These are phyloP conservation scores for Curvularia verruculosa DNA, from an alignment of 2,329 filamentous ascomycete species.

Conservation along the genomic window DNA sequence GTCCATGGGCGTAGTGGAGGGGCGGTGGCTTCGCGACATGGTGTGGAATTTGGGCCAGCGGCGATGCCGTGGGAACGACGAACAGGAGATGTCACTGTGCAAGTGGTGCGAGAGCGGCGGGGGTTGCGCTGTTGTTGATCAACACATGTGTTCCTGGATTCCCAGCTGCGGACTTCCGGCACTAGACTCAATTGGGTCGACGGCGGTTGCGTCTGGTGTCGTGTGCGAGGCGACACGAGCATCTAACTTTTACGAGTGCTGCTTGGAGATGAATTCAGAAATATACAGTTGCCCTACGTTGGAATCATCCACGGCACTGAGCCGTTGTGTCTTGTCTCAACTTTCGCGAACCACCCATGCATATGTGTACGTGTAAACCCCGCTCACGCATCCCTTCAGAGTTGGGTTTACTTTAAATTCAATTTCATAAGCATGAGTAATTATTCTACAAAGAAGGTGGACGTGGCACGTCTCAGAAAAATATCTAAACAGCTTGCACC, in stretches of 20 bases:
- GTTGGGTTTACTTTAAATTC: background rate
- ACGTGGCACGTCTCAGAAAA: background rate
- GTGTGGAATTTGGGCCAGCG: slow-evolving; percentile 6
- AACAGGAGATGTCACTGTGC: background rate
- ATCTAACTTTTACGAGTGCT: background rate
- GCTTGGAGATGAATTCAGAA: background rate
- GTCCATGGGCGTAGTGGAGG: slow-evolving; percentile 59
- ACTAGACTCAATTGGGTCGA: slow-evolving; percentile 14
- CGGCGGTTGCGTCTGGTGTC: slow-evolving; percentile 5
- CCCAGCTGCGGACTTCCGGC: slow-evolving; percentile 25
- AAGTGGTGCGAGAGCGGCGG: slow-evolving; percentile 13
- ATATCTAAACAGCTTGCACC: background rate
- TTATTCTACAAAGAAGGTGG: background rate
- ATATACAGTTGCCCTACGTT: background rate
- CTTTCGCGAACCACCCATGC: background rate
- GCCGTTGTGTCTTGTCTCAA: background rate
- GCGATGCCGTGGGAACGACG: background rate
- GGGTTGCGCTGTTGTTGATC: slow-evolving; percentile 21
- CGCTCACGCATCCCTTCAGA: background rate
- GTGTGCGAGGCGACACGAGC: background rate
- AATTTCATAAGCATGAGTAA: background rate
- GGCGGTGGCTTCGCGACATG: slow-evolving; percentile 44
- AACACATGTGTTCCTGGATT: slow-evolving; percentile 18
- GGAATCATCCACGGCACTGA: background rate
- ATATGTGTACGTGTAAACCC: background rate